Conservation (phyloP, 2,329 filamentous ascomycete genomes). For the Macroventuria anomochaeta region DNA sequence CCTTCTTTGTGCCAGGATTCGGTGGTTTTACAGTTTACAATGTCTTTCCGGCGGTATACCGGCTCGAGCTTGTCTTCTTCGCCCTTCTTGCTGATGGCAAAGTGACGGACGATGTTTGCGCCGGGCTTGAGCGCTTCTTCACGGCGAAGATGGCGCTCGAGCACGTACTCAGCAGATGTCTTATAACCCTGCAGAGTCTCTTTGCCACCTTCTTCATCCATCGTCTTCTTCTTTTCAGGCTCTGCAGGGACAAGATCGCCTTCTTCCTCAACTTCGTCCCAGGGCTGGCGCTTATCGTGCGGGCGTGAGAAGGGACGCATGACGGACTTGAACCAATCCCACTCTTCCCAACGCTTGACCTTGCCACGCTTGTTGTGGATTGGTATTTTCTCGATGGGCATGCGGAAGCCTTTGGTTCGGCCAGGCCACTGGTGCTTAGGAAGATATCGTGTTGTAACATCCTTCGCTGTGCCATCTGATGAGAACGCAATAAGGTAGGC, state of each 20-base stretch:
- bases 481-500: constrained; percentile 87
- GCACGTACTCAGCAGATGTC: constrained; percentile 80
- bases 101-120: constrained; percentile 74
- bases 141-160: constrained; percentile 84
- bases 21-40: constrained; percentile 84
- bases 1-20: constrained; percentile 99
- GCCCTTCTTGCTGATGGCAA: constrained; percentile 73
- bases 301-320: constrained; percentile 74
- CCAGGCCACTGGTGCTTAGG: constrained; percentile 83
- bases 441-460: constrained; percentile 91
- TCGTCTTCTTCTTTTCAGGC: constrained; percentile 67
- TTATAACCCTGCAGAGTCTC: constrained; percentile 87
- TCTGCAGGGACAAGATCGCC: constrained; percentile 77
- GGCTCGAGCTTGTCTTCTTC: constrained; percentile 76
- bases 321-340: constrained; percentile 86
- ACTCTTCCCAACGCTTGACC: constrained; percentile 75
- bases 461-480: constrained; percentile 86
- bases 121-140: constrained; percentile 83
- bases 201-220: constrained; percentile 73
- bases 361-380: constrained; percentile 80
- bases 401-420: constrained; percentile 83
- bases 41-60: constrained; percentile 79
- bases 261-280: constrained; percentile 80
- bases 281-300: constrained; percentile 64
- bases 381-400: constrained; percentile 80